A percentile compares a stretch with the other conserved stretches of the same genome.
phyloP scores from a whole-genome alignment of 129 eudicot species.

The Lactuca saligna region DNA sequence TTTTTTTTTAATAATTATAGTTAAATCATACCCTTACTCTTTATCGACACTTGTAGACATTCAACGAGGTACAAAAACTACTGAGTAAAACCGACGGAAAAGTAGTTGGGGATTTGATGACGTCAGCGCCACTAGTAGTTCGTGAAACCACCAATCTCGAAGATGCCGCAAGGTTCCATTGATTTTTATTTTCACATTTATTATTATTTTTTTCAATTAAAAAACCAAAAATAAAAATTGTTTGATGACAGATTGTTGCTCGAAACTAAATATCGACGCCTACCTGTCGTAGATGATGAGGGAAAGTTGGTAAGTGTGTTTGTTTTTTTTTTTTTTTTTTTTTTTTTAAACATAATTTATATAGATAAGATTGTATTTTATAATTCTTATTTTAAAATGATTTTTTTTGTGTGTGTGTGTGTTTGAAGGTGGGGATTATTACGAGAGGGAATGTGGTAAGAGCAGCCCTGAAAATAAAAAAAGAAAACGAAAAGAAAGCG shows the following conservation, averaged over 20 bases:
- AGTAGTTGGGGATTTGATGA: conserved; percentile 78
- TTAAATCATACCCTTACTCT: no score
- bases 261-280: conserved; percentile 72
- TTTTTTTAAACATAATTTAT: background rate
- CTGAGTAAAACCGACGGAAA: conserved; percentile 68
- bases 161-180: conserved; percentile 60
- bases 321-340: background rate
- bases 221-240: background rate
- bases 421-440: conserved; percentile 68
- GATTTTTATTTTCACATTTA: background rate
- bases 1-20: no score
- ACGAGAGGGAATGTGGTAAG: conserved; percentile 82
- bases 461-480: conserved; percentile 75
- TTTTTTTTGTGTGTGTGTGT: background rate
- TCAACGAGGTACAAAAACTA: conserved; percentile 67
- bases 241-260: conserved; percentile 57
- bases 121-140: conserved; percentile 69
- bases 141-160: conserved; percentile 75
- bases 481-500: conserved; percentile 21
- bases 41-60: conserved; percentile 43
- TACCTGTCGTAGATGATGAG: conserved; percentile 67
- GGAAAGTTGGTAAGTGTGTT: conserved; percentile 66
- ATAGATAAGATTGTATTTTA: no score
- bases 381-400: background rate
- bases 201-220: background rate